A percentile compares a stretch with the other conserved stretches of the same genome.
Evolutionary conservation across 495 filamentous ascomycete genomes (phyloP).

Genomic region (Apodospora peruviana): DNA sequence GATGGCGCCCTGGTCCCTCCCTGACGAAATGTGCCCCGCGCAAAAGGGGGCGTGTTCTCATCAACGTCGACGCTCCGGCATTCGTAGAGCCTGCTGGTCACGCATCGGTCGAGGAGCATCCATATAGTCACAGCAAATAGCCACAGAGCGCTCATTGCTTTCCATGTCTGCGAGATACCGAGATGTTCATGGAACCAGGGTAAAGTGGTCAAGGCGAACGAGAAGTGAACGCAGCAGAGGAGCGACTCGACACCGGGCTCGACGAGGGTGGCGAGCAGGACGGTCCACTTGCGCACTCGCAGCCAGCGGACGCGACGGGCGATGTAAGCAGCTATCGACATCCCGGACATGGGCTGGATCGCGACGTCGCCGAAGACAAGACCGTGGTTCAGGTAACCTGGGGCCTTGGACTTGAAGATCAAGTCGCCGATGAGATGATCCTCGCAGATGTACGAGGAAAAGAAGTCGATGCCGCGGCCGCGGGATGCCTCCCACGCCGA

Average conservation of each 20-base stretch:
- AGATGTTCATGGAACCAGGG: conserved; percentile 51
- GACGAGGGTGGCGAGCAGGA: conserved; percentile 81
- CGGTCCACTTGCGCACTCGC: conserved; percentile 90
- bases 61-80: conserved; percentile 65
- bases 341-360: conserved; percentile 80
- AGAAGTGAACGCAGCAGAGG: conserved; percentile 71
- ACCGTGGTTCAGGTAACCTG: conserved; percentile 69
- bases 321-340: conserved; percentile 74
- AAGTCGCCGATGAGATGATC: conserved; percentile 94
- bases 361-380: conserved; percentile 80
- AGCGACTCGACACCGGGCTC: conserved; percentile 93
- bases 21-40: conserved; percentile 37
- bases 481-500: conserved; percentile 39
- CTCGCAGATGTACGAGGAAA: conserved; percentile 94
- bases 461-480: conserved; percentile 76
- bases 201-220: conserved; percentile 71
- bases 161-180: conserved; percentile 63
- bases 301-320: conserved; percentile 86
- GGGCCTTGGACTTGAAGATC: conserved; percentile 63
- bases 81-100: conserved; percentile 70
- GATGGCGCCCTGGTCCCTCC: conserved; percentile 41
- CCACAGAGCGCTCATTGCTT: conserved; percentile 61
- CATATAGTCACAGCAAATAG: conserved; percentile 59
- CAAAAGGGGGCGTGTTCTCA: conserved; percentile 67
- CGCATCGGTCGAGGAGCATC: conserved; percentile 66